Base-by-base conservation (phyloP, 2,329 filamentous ascomycete species). In the Trichoderma sp. region DNA sequence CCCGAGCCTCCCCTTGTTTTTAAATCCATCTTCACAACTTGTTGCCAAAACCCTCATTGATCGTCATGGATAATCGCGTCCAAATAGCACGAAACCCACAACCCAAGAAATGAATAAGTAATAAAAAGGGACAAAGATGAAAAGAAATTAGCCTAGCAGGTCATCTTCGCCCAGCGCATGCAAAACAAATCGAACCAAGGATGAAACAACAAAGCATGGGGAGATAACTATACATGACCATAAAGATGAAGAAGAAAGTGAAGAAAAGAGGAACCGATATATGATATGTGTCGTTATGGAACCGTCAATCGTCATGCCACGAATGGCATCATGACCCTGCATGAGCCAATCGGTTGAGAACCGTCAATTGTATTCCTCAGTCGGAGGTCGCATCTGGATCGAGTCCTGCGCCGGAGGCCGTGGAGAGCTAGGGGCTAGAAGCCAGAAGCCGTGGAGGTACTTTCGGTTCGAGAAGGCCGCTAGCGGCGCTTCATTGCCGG, bases 401-500 rank as follows among this genome's bases (percentile, higher is more conserved):
- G n/a, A 47, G 4, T 59, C n/a, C 17, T 32, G 63, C 47, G 32
- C 13, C n/a, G 26, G 36, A 17, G 20, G 13, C 20, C 23, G 20
- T 17, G 34, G 23, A 15, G 17, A 67, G 32, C 17, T 32, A 20
- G 17, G 39, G 6, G 34, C 20, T 55, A 57, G 50, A n/a, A 34
- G 50, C 30, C 26, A 50, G 26, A 47, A 8, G 36, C 36, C 36
- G 7, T 43, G 1, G 15, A 39, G 8, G 15, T 59, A 17, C 53
- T 47, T 26, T 43, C 23, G 64, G 11, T 12, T 50, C 30, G 11
- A 20, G 8, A 34, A 47, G 15, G 3, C 34, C 36, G 64, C 74
- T 72, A 76, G 32, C 75, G 79, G 68, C 77, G 78, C 67, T 80
- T 81, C 75, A 80, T 80, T 71, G 78, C 74, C 32, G 79, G 74